These are phyloP conservation scores for Forsythia suspensa DNA, from an alignment of 257 asterid species.

Conservation along the genomic window DNA sequence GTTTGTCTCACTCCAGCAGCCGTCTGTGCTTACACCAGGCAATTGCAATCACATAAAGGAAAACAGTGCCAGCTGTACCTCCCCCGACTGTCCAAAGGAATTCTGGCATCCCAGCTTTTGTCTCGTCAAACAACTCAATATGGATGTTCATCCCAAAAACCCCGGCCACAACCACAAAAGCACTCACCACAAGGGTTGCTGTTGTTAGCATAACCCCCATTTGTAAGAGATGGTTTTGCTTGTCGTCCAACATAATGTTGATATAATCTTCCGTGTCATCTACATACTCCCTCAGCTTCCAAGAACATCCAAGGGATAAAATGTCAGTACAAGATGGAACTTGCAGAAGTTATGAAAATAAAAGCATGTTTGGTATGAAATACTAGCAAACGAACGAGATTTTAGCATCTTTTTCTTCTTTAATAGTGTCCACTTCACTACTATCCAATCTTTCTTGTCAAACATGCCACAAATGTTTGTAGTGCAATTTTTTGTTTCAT, in stretches of 20 bases:
- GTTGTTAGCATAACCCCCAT: slow-evolving; percentile 62
- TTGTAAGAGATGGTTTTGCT: slow-evolving; percentile 60
- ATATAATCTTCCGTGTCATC: slow-evolving; percentile 66
- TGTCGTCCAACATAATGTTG: slow-evolving; percentile 64
- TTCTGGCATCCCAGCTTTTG: slow-evolving; percentile 31
- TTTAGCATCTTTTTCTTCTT: neutral
- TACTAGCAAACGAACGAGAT: neutral
- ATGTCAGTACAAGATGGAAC: slow-evolving; percentile 5
- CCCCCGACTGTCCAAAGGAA: slow-evolving; percentile 64
- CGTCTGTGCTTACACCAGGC: slow-evolving; percentile 52
- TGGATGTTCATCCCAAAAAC: slow-evolving; percentile 51
- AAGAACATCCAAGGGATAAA: neutral
- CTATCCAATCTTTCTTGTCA: neutral
- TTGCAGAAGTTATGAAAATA: neutral
- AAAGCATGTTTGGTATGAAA: neutral
- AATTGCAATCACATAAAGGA: slow-evolving; percentile 48
- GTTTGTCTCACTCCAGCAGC: slow-evolving; percentile 38
- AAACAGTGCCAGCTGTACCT: slow-evolving; percentile 37
- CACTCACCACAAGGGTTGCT: slow-evolving; percentile 54
- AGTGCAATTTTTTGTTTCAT: neutral
- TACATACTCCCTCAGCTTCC: slow-evolving; percentile 61
- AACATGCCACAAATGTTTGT: neutral
- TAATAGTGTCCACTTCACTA: neutral
- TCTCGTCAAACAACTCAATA: slow-evolving; percentile 36
- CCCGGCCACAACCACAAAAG: slow-evolving; percentile 54